Evolutionary conservation across 257 asterid genomes (phyloP).

Genomic region (Solanum pimpinellifolium): DNA sequence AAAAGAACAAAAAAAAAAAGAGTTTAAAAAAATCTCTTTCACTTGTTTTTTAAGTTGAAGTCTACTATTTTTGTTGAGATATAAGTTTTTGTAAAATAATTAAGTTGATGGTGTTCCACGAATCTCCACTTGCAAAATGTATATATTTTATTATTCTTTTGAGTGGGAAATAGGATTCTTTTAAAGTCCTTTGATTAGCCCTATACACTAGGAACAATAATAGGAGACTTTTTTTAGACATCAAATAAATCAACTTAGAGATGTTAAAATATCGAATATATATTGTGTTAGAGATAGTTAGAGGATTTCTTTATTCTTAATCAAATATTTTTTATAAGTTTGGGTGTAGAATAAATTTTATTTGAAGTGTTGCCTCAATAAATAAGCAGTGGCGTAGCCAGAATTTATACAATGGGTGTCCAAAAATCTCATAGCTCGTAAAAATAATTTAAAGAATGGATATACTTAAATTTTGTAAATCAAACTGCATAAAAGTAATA

Average conservation of each 20-base stretch:
- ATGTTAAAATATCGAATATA: not conserved
- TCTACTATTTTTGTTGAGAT: slow-evolving; percentile 1
- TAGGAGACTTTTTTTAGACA: not conserved
- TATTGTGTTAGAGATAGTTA: not conserved
- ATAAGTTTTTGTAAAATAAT: not conserved
- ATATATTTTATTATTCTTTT: not conserved
- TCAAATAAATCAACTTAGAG: not conserved
- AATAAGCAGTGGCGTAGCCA: not conserved
- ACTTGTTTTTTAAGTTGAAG: not conserved
- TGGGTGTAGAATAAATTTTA: not conserved
- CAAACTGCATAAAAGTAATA: too few relatives aligned
- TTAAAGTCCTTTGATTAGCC: not conserved
- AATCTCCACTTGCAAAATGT: slow-evolving; percentile 7
- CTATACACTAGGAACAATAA: not conserved
- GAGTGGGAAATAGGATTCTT: not conserved
- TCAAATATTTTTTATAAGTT: not conserved
- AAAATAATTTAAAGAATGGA: too few relatives aligned
- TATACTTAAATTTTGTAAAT: too few relatives aligned
- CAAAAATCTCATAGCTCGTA: too few relatives aligned
- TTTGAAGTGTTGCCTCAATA: not conserved
- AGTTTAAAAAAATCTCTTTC: not conserved
- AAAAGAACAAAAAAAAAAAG: not conserved
- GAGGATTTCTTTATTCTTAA: not conserved
- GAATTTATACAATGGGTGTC: accelerated
- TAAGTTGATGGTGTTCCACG: slow-evolving; percentile 15